Base-by-base conservation (phyloP, 345 rosid genomes). In the Pistacia atlantica region DNA sequence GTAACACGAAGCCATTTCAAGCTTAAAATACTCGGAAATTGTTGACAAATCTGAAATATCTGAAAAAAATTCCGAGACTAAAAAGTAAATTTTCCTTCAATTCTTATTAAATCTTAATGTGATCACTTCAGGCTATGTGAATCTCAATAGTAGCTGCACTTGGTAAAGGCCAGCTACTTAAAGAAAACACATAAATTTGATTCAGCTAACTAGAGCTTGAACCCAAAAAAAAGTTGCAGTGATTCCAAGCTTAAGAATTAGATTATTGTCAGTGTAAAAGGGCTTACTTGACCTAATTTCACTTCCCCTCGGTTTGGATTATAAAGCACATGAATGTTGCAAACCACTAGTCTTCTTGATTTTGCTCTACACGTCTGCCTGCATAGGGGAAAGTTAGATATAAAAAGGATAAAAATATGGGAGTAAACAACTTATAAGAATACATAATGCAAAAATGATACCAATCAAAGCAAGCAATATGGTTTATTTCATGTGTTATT, bases 231-330 rank as follows among this genome's bases (percentile, higher is more conserved):
- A 60, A 8, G 42, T 48, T 59, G 13, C 42, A 55, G 35, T 17
- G 55, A 81, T 35, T 58, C 2, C 65, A 65, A 25, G 65, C 37
- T n/a, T 55, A 65, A 33, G 67, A 77, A 63, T 25, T 37, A 57
- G 62, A 57, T 38, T 42, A 42, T 42, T 42, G 8, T 49, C 37
- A 58, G 38, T 63, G 70, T 64, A 61, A 69, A 77, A 61, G n/a
- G 8, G 80, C 93, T 77, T 84, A 89, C 98, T 83, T 93, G 97
- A 56, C 93, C 95, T 62, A 93, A 75, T 85, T 93, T 93, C 72
- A 93, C 83, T 25, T 93, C 98, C 71, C 98, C 95, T 73, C 87
- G 84, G 69, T 75, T 86, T 42, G 98, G 95, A 69, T 80, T 82
- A 80, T 79, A 93, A 66, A 90, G 86, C 79, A 92, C 93, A 46